Conservation (phyloP, 148 eudicot species). For the Dianthus caryophyllus region DNA sequence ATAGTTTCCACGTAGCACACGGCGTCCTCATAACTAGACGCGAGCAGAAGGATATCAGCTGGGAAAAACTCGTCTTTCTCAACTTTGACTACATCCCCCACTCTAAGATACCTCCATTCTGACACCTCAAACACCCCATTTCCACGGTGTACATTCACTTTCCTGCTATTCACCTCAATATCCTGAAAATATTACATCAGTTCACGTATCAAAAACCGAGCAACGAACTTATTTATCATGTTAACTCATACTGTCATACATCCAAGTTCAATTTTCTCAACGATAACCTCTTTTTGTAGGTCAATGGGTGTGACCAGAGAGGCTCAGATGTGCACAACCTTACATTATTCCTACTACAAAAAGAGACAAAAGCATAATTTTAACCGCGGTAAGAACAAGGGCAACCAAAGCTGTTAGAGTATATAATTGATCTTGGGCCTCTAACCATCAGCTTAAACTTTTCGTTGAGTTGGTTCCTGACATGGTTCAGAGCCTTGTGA, state of each 20-base stretch:
- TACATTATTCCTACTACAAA: no score
- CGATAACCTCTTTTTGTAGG: background rate
- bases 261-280: background rate
- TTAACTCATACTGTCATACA: background rate
- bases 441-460: no score
- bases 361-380: no score
- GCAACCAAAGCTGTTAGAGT: no score
- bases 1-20: constrained; percentile 92
- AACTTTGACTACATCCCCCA: constrained; percentile 87
- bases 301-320: no score
- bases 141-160: constrained; percentile 60
- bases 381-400: no score
- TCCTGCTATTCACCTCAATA: constrained; percentile 73
- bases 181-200: constrained; percentile 47
- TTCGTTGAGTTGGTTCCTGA: no score
- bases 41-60: constrained; percentile 78
- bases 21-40: constrained; percentile 87
- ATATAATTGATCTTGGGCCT: no score
- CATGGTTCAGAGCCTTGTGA: no score
- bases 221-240: background rate
- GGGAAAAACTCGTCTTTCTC: constrained; percentile 93
- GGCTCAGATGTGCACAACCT: no score
- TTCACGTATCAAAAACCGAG: background rate
- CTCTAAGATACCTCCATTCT: constrained; percentile 68
- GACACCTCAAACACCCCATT: constrained; percentile 53